phyloP scores from a whole-genome alignment of 2,329 filamentous ascomycete species.

The Neocucurbitaria cava region DNA sequence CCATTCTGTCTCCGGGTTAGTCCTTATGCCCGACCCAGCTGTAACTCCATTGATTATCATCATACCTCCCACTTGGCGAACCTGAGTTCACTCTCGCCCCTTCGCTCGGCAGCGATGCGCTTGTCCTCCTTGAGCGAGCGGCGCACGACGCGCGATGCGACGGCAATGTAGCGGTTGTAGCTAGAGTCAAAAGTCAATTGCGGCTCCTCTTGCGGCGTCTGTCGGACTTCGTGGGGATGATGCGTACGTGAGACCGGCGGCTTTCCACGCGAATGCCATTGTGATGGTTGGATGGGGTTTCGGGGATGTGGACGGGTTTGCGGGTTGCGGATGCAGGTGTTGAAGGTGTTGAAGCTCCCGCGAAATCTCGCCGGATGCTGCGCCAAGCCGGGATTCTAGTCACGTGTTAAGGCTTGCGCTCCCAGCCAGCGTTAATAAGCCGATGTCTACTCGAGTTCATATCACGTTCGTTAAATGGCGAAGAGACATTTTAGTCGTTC shows the following conservation, averaged over 20 bases:
- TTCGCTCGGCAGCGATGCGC: slow-evolving; percentile 84
- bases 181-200: slow-evolving; percentile 59
- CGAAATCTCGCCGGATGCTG: slow-evolving; percentile 37
- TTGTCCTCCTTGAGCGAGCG: slow-evolving; percentile 96
- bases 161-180: slow-evolving; percentile 99
- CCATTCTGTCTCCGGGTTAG: slow-evolving; percentile 71
- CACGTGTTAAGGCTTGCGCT: no score
- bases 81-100: slow-evolving; percentile 86
- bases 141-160: slow-evolving; percentile 93
- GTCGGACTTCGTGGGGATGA: slow-evolving; percentile 1
- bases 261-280: slow-evolving; percentile 99
- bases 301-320: slow-evolving; percentile 30
- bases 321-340: slow-evolving; percentile 30
- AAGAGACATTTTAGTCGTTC: background rate
- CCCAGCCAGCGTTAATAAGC: no score
- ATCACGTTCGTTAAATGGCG: background rate
- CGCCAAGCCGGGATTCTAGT: slow-evolving; percentile 27
- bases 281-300: slow-evolving; percentile 57
- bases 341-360: slow-evolving; percentile 35
- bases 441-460: background rate
- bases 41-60: background rate
- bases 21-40: slow-evolving; percentile 29
- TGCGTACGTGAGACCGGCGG: slow-evolving; percentile 92
- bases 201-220: slow-evolving; percentile 5
- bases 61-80: slow-evolving; percentile 95